phyloP scores from a whole-genome alignment of 2,329 filamentous ascomycete species.

The Ophiosphaerella narmari region DNA sequence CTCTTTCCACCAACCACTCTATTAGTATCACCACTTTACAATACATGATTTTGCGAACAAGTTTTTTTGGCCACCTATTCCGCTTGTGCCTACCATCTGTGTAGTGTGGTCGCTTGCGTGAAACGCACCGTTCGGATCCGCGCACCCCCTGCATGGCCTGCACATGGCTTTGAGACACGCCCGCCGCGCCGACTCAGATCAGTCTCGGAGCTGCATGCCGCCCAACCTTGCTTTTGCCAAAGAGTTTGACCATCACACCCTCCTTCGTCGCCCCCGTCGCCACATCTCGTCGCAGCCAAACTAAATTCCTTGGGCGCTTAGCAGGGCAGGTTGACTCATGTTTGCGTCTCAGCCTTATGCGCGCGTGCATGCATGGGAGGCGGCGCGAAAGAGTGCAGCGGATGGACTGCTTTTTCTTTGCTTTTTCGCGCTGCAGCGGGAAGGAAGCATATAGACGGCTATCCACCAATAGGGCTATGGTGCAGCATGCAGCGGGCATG shows the following conservation, averaged over 20 bases:
- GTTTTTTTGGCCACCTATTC: slow-evolving; percentile 25
- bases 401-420: slow-evolving; percentile 4
- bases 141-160: slow-evolving; percentile 23
- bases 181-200: slow-evolving; percentile 19
- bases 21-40: slow-evolving; percentile 6
- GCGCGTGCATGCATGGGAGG: slow-evolving; percentile 11
- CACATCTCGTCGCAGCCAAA: too few relatives aligned
- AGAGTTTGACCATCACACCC: slow-evolving; percentile 14
- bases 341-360: slow-evolving; percentile 14
- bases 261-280: slow-evolving; percentile 2
- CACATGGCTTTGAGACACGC: slow-evolving; percentile 37
- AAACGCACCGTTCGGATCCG: slow-evolving; percentile 9
- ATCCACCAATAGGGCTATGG: too few relatives aligned
- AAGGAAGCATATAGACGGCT: too few relatives aligned
- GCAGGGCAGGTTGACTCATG: not conserved
- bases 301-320: slow-evolving; percentile 5
- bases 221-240: slow-evolving; percentile 8
- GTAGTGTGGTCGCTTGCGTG: too few relatives aligned
- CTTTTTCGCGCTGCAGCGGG: not conserved
- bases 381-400: slow-evolving; percentile 8
- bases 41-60: not conserved
- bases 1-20: slow-evolving; percentile 21
- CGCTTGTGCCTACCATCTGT: not conserved
- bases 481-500: too few relatives aligned
- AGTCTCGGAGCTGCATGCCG: slow-evolving; percentile 6